Percentiles rank a stretch among this genome's conserved stretches.
Conservation (phyloP, 1,284 basidiomycete genomes). For the Mycosarcoma maydis region DNA sequence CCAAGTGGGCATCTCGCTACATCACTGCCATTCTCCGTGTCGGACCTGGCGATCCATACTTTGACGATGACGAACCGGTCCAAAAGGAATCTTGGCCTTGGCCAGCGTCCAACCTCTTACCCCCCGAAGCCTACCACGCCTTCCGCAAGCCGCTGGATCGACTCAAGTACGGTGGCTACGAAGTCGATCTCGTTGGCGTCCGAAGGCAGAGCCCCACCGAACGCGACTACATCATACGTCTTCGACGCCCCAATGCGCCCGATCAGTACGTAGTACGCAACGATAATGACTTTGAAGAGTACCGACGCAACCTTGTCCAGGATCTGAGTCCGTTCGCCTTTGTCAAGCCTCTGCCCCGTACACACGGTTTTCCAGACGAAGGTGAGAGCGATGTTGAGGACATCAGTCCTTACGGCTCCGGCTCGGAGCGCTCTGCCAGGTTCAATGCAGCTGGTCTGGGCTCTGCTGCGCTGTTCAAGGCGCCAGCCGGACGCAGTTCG, state of each 20-base stretch:
- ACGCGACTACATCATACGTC: slow-evolving; percentile 57
- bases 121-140: slow-evolving; percentile 59
- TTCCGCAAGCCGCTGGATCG: slow-evolving; percentile 57
- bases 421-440: slow-evolving; percentile 25
- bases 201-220: slow-evolving; percentile 39
- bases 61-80: slow-evolving; percentile 33
- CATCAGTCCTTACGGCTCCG: slow-evolving; percentile 27
- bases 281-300: slow-evolving; percentile 62
- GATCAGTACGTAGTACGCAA: slow-evolving; percentile 60
- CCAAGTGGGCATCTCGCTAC: slow-evolving; percentile 55
- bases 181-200: slow-evolving; percentile 61
- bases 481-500: slow-evolving; percentile 11
- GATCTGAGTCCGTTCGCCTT: slow-evolving; percentile 55
- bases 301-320: slow-evolving; percentile 48
- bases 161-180: slow-evolving; percentile 59
- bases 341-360: slow-evolving; percentile 55
- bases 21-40: slow-evolving; percentile 56
- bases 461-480: slow-evolving; percentile 30
- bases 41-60: slow-evolving; percentile 52
- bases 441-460: slow-evolving; percentile 45
- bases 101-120: slow-evolving; percentile 56
- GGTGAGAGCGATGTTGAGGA: slow-evolving; percentile 43
- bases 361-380: slow-evolving; percentile 46
- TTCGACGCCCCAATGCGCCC: slow-evolving; percentile 57
- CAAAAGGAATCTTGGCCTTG: slow-evolving; percentile 54